Evolutionary conservation across 176 grass and related monocot species (phyloP), one percentile per base, ranked within the genome.

Genomic region (Phoenix roebelenii): DNA sequence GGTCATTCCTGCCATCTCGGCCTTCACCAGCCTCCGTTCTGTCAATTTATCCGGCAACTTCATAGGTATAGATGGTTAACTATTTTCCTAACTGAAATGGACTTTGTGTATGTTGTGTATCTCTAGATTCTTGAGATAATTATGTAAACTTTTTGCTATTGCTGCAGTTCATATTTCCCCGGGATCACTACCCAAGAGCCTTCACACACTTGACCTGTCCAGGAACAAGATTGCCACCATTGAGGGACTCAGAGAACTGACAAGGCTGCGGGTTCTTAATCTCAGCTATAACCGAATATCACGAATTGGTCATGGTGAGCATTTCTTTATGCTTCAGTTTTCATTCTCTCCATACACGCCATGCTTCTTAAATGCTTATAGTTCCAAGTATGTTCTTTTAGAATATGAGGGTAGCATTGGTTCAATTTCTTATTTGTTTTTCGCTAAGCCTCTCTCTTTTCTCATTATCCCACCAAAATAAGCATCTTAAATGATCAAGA

Each of bases 281-380:
- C 81, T 98, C 73, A 89, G 87, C 74, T 98, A 98, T 64, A 98
- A 98, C 67, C 69, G 76, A 55, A 98, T 98, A 60, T 61, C 84
- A 7, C 78, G 88, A 35, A 85, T 98, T 64, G 93, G 93, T 0
- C 81, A 85, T 50, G 87, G 93, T 98, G 85, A 81, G 72, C 59
- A 56, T 49, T 62, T 63, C 4, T 65, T 28, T 52, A 19, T 28
- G 5, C 22, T 35, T 7, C 30, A 16, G 0, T 67, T 30, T 55
- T 44, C 35, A 44, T 44, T 44, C 35, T 44, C 10, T 44, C 35
- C 9, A 14, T 12, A 44, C 12, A 14, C 9, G 32, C 35, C 2
- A 12, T 44, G 35, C 35, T 44, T 44, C 35, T 44, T 44, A 44
- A 12, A 44, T 44, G 35, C 0, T 2, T 44, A 12, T 44, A 44